Conservation (phyloP, 495 filamentous ascomycete genomes). For the Copromyces sp. region DNA sequence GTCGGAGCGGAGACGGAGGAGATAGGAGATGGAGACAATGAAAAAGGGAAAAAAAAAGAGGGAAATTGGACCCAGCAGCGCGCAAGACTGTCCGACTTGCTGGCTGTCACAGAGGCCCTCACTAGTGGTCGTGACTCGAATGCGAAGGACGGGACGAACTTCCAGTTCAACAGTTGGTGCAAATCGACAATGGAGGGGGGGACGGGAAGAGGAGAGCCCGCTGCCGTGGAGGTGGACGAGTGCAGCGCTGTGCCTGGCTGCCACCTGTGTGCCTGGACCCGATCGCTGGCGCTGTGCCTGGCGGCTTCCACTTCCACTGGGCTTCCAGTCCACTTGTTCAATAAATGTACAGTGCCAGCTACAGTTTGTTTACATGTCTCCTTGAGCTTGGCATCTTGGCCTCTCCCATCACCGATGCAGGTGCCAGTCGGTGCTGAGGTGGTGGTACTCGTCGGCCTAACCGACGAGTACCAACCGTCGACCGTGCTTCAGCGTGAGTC, state of each 20-base stretch:
- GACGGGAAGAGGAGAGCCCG: neutral
- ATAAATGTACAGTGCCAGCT: neutral
- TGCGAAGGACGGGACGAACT: neutral
- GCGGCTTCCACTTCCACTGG: neutral
- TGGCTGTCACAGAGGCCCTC: conserved; percentile 6
- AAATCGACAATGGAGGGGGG: neutral
- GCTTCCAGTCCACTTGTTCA: neutral
- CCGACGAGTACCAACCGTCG: neutral
- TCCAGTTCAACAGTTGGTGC: neutral
- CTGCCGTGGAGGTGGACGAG: neutral
- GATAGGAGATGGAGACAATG: neutral
- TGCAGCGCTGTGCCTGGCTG: neutral
- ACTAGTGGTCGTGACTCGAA: neutral
- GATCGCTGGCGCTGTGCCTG: neutral
- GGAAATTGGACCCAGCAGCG: conserved; percentile 16
- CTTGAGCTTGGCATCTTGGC: neutral
- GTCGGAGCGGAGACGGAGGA: neutral
- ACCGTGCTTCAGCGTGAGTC: neutral
- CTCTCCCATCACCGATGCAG: neutral
- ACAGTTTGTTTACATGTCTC: neutral
- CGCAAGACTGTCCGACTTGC: conserved; percentile 13
- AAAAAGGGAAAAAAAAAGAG: conserved; percentile 2
- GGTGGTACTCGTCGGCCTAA: neutral
- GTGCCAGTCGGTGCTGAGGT: neutral
- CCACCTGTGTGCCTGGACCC: neutral